These are phyloP conservation scores for Sicyos baderoa DNA, from an alignment of 306 rosid species.

Conservation along the genomic window DNA sequence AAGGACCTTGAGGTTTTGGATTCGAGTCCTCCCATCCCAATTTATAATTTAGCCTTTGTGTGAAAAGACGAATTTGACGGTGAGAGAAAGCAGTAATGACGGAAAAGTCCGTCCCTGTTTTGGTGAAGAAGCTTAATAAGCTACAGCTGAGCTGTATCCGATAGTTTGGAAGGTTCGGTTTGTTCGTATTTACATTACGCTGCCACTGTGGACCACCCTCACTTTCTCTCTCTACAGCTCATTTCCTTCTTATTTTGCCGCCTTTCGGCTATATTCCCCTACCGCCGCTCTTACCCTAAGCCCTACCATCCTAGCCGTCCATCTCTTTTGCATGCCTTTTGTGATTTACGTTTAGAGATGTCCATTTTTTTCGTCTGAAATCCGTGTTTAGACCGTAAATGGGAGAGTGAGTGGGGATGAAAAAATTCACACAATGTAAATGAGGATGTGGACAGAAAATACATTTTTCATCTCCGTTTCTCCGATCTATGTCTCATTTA, in stretches of 20 bases:
- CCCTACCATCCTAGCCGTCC: conserved; percentile 14
- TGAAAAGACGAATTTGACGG: neutral
- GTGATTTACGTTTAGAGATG: too few species aligned
- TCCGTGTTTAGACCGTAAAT: too few species aligned
- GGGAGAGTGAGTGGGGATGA: too few species aligned
- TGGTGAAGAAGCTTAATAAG: conserved; percentile 66
- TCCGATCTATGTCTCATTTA: too few species aligned
- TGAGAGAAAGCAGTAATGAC: neutral
- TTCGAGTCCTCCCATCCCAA: too few species aligned
- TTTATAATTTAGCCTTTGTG: too few species aligned
- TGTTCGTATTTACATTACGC: conserved; percentile 4
- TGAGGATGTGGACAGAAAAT: too few species aligned
- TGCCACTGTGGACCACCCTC: conserved; percentile 56
- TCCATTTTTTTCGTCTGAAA: too few species aligned
- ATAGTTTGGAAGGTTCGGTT: conserved; percentile 20
- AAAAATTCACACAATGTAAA: too few species aligned
- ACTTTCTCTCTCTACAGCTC: conserved; percentile 40
- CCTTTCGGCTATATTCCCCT: conserved; percentile 3
- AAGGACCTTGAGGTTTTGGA: too few species aligned
- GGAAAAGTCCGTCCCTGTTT: conserved; percentile 20
- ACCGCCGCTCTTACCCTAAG: neutral
- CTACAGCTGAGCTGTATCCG: conserved; percentile 46
- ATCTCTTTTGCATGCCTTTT: neutral
- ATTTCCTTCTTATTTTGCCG: conserved; percentile 8
- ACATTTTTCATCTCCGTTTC: too few species aligned